phyloP scores from a whole-genome alignment of 2,329 filamentous ascomycete species.

The Knoxdaviesia proteae region DNA sequence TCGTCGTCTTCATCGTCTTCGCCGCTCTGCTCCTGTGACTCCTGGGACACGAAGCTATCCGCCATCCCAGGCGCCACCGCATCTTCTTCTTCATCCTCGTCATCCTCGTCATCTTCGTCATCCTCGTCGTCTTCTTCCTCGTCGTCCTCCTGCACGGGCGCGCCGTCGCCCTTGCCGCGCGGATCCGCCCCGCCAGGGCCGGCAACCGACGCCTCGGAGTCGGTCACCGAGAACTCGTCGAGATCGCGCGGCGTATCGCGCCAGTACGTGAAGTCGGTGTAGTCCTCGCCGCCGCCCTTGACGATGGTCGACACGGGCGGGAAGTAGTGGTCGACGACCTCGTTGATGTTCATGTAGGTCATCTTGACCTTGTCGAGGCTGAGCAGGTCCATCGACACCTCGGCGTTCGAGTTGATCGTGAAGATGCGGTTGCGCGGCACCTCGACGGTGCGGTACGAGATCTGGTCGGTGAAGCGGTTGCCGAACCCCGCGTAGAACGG shows the following conservation, averaged over 20 bases:
- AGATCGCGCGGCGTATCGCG: slow-evolving; percentile 65
- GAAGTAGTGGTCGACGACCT: slow-evolving; percentile 96
- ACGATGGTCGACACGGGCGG: slow-evolving; percentile 75
- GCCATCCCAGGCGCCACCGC: slow-evolving; percentile 19
- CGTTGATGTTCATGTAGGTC: slow-evolving; percentile 90
- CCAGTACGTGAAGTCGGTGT: slow-evolving; percentile 96
- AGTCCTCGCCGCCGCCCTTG: slow-evolving; percentile 78
- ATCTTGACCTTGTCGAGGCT: slow-evolving; percentile 89
- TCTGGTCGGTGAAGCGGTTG: slow-evolving; percentile 85
- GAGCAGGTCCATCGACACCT: slow-evolving; percentile 77
- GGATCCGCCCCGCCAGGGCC: neutral
- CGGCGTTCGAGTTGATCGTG: slow-evolving; percentile 94
- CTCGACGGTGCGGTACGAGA: slow-evolving; percentile 89
- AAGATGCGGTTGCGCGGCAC: slow-evolving; percentile 91
- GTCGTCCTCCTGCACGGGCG: slow-evolving; percentile 29
- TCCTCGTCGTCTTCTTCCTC: slow-evolving; percentile 27
- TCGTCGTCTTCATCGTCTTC: slow-evolving; percentile 17
- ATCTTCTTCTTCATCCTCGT: slow-evolving; percentile 12
- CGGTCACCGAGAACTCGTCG: slow-evolving; percentile 74
- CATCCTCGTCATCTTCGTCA: slow-evolving; percentile 23
- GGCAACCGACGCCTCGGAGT: slow-evolving; percentile 19
- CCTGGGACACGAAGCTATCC: slow-evolving; percentile 33
- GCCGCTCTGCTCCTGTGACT: slow-evolving; percentile 20
- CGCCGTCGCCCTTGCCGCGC: slow-evolving; percentile 27
- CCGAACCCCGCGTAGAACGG: slow-evolving; percentile 97